Conservation (phyloP, 768 basidiomycete species). For the Panus rudis region DNA sequence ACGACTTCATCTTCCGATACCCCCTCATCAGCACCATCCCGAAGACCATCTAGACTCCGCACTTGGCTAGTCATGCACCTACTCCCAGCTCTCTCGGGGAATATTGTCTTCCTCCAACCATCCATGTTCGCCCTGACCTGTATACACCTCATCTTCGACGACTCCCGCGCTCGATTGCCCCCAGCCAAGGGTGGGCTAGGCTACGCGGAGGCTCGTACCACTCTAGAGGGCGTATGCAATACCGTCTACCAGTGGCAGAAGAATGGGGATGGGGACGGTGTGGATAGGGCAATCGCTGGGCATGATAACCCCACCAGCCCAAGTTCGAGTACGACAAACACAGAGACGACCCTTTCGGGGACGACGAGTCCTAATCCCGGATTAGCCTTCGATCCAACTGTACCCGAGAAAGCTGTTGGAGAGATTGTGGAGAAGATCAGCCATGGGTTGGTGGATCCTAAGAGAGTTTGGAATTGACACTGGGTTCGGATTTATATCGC, state of each 20-base stretch:
- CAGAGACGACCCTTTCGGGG: slow-evolving; percentile 14
- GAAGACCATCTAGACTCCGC: slow-evolving; percentile 21
- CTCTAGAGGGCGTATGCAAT: slow-evolving; percentile 29
- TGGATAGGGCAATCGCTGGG: slow-evolving; percentile 18
- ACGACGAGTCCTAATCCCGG: too few relatives aligned
- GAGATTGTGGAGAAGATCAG: slow-evolving; percentile 18
- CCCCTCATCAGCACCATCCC: too few relatives aligned
- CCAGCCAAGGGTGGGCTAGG: slow-evolving; percentile 32
- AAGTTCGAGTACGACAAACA: too few relatives aligned
- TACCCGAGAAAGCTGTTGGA: slow-evolving; percentile 20
- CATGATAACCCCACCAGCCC: neutral
- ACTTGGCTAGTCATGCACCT: slow-evolving; percentile 21
- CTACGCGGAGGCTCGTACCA: slow-evolving; percentile 23
- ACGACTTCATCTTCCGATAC: slow-evolving; percentile 1
- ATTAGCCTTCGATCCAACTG: slow-evolving; percentile 12
- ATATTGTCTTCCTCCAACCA: slow-evolving; percentile 33
- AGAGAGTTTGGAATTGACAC: slow-evolving; percentile 4
- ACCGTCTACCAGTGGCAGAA: slow-evolving; percentile 25
- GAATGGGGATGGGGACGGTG: slow-evolving; percentile 18
- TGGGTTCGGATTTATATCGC: too few relatives aligned
- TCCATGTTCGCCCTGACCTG: slow-evolving; percentile 28
- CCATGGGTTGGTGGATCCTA: slow-evolving; percentile 9
- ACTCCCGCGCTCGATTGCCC: slow-evolving; percentile 29
- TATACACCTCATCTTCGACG: slow-evolving; percentile 33
- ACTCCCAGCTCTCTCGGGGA: slow-evolving; percentile 21